Percentiles rank a stretch among this genome's conserved stretches.
Evolutionary conservation across 495 filamentous ascomycete species (phyloP).

Genomic region (Penicillium diatomitis): DNA sequence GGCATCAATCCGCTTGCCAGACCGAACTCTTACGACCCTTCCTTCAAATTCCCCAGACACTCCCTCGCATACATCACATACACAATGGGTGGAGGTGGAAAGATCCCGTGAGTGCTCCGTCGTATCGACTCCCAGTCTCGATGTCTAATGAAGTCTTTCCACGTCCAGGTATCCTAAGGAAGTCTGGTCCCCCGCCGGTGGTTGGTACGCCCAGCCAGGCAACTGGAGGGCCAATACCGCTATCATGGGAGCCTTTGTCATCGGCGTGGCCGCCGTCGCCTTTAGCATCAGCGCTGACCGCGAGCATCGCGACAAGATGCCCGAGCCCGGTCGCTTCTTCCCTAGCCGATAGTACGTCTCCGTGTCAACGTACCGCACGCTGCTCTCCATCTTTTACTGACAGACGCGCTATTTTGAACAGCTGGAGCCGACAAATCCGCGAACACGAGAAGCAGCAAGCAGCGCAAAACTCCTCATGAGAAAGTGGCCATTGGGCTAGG

Average conservation of each 20-base stretch:
- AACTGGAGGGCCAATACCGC: constrained; percentile 97
- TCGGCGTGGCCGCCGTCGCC: constrained; percentile 62
- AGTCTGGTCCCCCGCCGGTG: constrained; percentile 96
- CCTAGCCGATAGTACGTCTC: constrained; percentile 86
- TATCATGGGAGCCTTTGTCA: constrained; percentile 61
- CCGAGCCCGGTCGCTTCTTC: constrained; percentile 79
- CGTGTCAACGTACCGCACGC: too few species aligned
- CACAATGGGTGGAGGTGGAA: constrained; percentile 58
- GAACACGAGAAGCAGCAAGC: constrained; percentile 65
- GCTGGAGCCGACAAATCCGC: constrained; percentile 87
- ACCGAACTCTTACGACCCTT: constrained; percentile 16
- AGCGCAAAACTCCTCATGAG: constrained; percentile 48
- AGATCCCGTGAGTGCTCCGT: constrained; percentile 65
- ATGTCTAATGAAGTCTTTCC: too few species aligned
- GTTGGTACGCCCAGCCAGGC: constrained; percentile 87
- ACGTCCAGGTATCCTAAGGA: constrained; percentile 84
- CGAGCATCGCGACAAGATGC: constrained; percentile 75
- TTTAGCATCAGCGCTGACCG: constrained; percentile 78
- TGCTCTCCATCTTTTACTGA: too few species aligned
- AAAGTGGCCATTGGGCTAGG: constrained; percentile 3
- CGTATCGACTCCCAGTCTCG: not conserved
- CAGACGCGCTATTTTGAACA: constrained; percentile 16
- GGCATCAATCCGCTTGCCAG: constrained; percentile 21
- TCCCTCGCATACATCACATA: constrained; percentile 19
- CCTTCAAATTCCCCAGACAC: constrained; percentile 13